Evolutionary conservation across 306 rosid species (phyloP), one percentile per base, ranked within the genome.

Genomic region (Dryas octopetala): DNA sequence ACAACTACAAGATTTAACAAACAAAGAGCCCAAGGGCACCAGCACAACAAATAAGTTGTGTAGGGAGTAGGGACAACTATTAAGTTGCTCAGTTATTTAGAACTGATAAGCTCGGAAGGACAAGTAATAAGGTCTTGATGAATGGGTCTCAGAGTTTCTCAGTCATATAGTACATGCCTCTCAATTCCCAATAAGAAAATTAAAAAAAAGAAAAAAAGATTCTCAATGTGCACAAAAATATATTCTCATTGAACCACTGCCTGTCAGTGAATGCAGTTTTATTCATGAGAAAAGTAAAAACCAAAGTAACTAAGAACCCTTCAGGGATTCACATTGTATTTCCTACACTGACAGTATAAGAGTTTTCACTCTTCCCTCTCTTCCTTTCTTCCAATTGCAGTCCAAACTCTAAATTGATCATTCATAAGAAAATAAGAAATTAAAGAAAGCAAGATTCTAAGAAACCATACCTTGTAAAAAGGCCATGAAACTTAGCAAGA

Each of bases 401-500:
- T 23, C n/a, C 49, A 70, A 51, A 38, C 47, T 12, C 46, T 16
- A 8, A 53, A 5, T 1, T 41, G 49, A 41, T 63, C 12, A 16
- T 16, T 41, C 1, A 63, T 40, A 38, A 32, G 10, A 4, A 50
- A 62, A 38, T 14, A 38, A 32, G 10, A 4, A 50, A 62, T 14
- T 14, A 5, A 62, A 62, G 12, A 15, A 52, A 38, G 40, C 45
- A 40, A n/a, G 15, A n/a, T 41, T 53, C 50, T 8, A 38, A 52
- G 10, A 32, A 76, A 53, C 38, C 66, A 38, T 73, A 73, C 79
- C 85, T 73, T 19, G 53, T 55, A 17, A 19, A 50, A 73, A 9
- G 17, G 47, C 61, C 54, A 49, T 17, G 44, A 68, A 61, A 50
- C 53, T 86, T 83, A 93, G 83, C 97, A 94, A 66, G 93, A 88